Evolutionary conservation across 306 rosid species (phyloP), one percentile per base, ranked within the genome.

Genomic region (Medicago truncatula): DNA sequence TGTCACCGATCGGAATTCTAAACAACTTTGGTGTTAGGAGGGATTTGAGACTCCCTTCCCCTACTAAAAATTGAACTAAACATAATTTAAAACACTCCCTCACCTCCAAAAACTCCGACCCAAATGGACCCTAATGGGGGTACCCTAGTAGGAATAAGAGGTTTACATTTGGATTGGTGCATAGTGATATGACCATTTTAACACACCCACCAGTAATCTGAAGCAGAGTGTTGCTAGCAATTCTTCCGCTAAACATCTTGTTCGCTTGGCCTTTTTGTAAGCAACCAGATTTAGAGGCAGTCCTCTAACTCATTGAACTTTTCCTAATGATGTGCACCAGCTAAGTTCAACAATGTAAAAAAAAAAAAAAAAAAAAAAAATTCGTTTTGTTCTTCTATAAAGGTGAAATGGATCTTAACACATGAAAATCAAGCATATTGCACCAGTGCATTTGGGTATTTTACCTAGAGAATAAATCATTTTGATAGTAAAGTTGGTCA

Each of bases 391-490:
- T 53, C 20, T 43, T 3, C 44, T 49, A 58, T 23, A 49, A 5
- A 23, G 53, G 46, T 73, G 20, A 28, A 62, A 76, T 21, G 70
- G 52, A 62, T 64, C 61, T 56, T 82, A n/a, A 34, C 40, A 21
- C 52, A 6, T 38, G 66, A 70, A 75, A 65, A 65, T 56, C 71
- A 71, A 54, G 50, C 71, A 71, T 64, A 18, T 59, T 25, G 38
- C 68, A 70, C 50, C 12, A 68, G 62, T 66, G 76, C 62, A 49
- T 57, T 71, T 50, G 50, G 66, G 63, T 34, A 61, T 21, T 76
- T 49, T 47, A 46, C 71, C 78, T 38, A 58, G 63, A 44, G 34
- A 76, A 39, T 62, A 17, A 50, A 68, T 68, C 4, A 46, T 31
- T 50, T 31, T 50, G 43, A 68, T 60, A 49, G 25, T 14, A 57